Conservation (phyloP, 345 rosid genomes). For the Camelina hispida region DNA sequence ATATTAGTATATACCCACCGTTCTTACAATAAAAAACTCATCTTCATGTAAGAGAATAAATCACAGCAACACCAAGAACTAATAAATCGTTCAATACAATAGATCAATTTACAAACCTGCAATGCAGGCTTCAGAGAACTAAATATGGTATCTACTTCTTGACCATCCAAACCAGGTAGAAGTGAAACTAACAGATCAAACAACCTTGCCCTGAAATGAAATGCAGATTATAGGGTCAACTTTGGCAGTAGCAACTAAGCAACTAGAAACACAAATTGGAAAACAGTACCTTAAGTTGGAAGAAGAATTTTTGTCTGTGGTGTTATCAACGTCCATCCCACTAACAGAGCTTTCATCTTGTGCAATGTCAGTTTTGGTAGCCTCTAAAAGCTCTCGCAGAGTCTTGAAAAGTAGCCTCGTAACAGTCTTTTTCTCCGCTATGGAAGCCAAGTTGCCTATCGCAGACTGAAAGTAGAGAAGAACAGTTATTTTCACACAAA, state of each 20-base stretch:
- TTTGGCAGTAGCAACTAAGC: constrained; percentile 19
- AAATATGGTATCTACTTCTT: constrained; percentile 61
- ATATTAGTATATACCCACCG: constrained; percentile 22
- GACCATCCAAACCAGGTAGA: constrained; percentile 70
- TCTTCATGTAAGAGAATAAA: constrained; percentile 16
- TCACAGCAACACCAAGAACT: constrained; percentile 3
- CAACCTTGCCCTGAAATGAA: constrained; percentile 72
- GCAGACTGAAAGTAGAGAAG: constrained; percentile 63
- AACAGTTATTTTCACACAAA: constrained; percentile 8
- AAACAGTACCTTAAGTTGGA: constrained; percentile 58
- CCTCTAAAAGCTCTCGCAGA: constrained; percentile 73
- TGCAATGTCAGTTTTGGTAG: constrained; percentile 61
- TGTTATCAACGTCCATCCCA: constrained; percentile 63
- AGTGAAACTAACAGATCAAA: constrained; percentile 84
- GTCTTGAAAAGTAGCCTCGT: constrained; percentile 59
- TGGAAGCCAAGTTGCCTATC: constrained; percentile 74
- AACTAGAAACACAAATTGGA: background rate
- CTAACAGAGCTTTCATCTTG: constrained; percentile 51
- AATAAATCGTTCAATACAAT: constrained; percentile 28
- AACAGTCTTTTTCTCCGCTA: constrained; percentile 69
- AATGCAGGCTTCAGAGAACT: constrained; percentile 75
- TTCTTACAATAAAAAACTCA: constrained; percentile 3
- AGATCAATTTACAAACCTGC: constrained; percentile 57
- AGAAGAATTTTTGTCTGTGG: constrained; percentile 50
- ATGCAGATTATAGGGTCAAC: constrained; percentile 17